Base-by-base conservation (phyloP, 495 filamentous ascomycete species). In the Xylaria sp. region DNA sequence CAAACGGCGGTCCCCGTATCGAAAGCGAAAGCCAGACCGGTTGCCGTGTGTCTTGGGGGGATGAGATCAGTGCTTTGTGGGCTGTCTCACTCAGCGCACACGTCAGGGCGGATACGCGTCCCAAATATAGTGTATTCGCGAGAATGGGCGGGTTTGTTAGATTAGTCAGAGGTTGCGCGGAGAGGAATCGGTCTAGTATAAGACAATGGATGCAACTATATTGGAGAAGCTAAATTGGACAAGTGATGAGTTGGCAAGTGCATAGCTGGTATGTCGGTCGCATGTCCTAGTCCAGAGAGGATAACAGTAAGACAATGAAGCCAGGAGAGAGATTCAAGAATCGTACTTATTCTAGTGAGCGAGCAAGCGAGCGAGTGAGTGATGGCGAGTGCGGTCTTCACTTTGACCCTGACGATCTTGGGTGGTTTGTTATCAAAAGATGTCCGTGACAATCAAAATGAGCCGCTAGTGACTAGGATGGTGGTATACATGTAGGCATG, bases 211-310 rank as follows among this genome's bases (percentile, higher is more conserved):
- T 63, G 35, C 58, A 70, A 48, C 46, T 70, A 69, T 61, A 61
- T 62, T 48, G 31, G 41, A 62, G 57, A 61, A 62, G 57, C 55
- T 46, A 69, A 52, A 26, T 52, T 8, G 43, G n/a, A 41, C 21
- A 41, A 62, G 55, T 53, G 58, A 55, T 70, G 68, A 63, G 68
- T 37, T 70, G 68, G 59, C 68, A 70, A 63, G 58, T 46, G 68
- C 58, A 70, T 70, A 33, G 44, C 55, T 46, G 21, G 46, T 53
- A 53, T 33, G 31, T 24, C 61, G 46, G 43, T 31, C 59, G 46
- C 44, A 55, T 31, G 33, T 61, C 31, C 11, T 35, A 37, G 57
- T 59, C 14, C n/a, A 17, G 9, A 55, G 58, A 24, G 31, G 21
- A 41, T 29, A 7, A 21, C 21, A 29, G 59, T 24, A 6, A 43